A percentile compares a stretch with the other conserved stretches of the same genome.
phyloP scores from a whole-genome alignment of 73 alveolate species.

The Paramecium primaurelia region DNA sequence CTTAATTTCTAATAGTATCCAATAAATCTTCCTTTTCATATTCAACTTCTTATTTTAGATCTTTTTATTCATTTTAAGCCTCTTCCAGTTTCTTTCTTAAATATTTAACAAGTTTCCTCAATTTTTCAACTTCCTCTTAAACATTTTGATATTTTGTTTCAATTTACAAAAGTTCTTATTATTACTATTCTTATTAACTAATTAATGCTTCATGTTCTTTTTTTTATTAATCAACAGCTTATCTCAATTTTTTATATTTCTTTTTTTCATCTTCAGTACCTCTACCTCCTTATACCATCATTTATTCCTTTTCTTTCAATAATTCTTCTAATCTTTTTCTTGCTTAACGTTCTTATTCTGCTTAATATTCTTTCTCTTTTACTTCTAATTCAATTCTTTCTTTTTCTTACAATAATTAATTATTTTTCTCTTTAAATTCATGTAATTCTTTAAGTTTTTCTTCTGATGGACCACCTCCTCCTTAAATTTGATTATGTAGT shows the following conservation, averaged over 20 bases:
- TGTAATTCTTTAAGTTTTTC: slow-evolving; percentile 15
- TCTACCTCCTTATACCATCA: slow-evolving; percentile 72
- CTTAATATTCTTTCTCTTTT: background rate
- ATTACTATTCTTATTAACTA: slow-evolving; percentile 65
- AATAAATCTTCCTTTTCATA: slow-evolving; percentile 61
- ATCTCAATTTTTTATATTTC: slow-evolving; percentile 65
- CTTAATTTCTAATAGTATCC: slow-evolving; percentile 54
- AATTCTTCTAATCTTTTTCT: slow-evolving; percentile 65
- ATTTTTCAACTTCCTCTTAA: slow-evolving; percentile 61
- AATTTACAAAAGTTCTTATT: slow-evolving; percentile 54
- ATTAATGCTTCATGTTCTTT: slow-evolving; percentile 69
- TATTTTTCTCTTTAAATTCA: background rate
- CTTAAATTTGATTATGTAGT: background rate
- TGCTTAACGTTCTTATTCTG: slow-evolving; percentile 50
- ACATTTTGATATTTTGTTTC: slow-evolving; percentile 59
- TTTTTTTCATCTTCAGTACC: slow-evolving; percentile 76
- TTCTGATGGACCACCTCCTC: background rate
- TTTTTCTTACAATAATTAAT: background rate
- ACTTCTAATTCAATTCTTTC: background rate
- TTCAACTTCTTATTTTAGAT: slow-evolving; percentile 56
- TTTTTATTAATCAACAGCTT: slow-evolving; percentile 67
- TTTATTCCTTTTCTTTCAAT: slow-evolving; percentile 67
- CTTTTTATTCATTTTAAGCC: slow-evolving; percentile 55
- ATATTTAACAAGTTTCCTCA: slow-evolving; percentile 38
- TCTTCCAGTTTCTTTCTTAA: slow-evolving; percentile 40